phyloP scores from a whole-genome alignment of 371 early-diverging fungal genomes.

The Saksenaea vasiformis region DNA sequence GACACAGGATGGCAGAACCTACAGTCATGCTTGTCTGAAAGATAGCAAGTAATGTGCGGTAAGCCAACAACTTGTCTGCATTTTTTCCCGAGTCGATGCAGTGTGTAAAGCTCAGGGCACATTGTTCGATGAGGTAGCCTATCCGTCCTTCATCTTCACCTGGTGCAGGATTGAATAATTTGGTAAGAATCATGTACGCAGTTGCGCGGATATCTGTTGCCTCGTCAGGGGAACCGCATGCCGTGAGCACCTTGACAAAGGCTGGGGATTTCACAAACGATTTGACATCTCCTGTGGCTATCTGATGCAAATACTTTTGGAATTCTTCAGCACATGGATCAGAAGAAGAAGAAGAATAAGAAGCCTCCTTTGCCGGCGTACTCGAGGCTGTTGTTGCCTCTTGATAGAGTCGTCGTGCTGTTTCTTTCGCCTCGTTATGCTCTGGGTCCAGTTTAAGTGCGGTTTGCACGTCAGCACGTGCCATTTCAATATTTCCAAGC shows the following conservation, averaged over 20 bases:
- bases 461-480: constrained; percentile 39
- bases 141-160: constrained; percentile 32
- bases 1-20: constrained; percentile 64
- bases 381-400: not conserved
- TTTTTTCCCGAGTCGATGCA: constrained; percentile 47
- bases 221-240: constrained; percentile 29
- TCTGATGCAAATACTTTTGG: constrained; percentile 17
- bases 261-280: constrained; percentile 30
- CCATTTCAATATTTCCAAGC: constrained; percentile 28
- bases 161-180: constrained; percentile 33
- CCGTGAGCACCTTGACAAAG: constrained; percentile 33
- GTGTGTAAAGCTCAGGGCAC: constrained; percentile 41
- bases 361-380: not conserved
- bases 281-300: constrained; percentile 19
- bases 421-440: constrained; percentile 33
- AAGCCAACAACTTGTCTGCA: constrained; percentile 44
- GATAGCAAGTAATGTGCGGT: constrained; percentile 61
- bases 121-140: constrained; percentile 36
- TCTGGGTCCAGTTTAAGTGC: constrained; percentile 38
- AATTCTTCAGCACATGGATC: constrained; percentile 19
- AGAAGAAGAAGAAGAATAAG: not conserved
- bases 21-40: constrained; percentile 65
- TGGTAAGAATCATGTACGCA: constrained; percentile 44
- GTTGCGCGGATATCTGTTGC: constrained; percentile 31
- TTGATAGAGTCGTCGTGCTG: constrained; percentile 20